Evolutionary conservation across 2,329 filamentous ascomycete species (phyloP).

Genomic region (Emergomyces pasteurianus): DNA sequence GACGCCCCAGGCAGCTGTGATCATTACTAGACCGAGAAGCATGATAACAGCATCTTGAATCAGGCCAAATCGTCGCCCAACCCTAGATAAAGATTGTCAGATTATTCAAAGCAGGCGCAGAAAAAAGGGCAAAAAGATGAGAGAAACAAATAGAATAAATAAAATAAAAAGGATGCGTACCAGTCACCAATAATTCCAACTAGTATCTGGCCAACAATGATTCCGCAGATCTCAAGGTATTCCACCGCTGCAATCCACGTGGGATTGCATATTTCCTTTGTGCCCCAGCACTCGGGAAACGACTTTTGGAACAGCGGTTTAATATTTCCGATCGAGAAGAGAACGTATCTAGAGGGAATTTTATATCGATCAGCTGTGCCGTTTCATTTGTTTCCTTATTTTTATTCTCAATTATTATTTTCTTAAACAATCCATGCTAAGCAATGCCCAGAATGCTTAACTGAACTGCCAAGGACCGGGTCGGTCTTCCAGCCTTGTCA

Average conservation of each 20-base stretch:
- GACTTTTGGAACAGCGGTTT: constrained; percentile 65
- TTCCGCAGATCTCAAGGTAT: constrained; percentile 87
- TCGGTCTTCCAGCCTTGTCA: neutral
- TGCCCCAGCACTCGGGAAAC: constrained; percentile 70
- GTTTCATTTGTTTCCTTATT: neutral
- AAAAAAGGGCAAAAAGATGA: too few species aligned
- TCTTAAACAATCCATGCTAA: neutral
- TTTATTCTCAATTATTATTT: neutral
- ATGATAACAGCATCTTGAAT: constrained; percentile 94
- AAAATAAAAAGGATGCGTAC: constrained; percentile 22
- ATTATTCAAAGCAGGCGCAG: neutral
- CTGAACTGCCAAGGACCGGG: neutral
- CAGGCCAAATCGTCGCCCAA: constrained; percentile 86
- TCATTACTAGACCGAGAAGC: constrained; percentile 84
- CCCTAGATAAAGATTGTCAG: constrained; percentile 36
- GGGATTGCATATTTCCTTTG: constrained; percentile 52
- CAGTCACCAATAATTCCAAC: constrained; percentile 72
- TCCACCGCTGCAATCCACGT: constrained; percentile 78
- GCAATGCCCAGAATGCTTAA: neutral
- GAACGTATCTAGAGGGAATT: constrained; percentile 55
- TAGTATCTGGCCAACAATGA: constrained; percentile 83
- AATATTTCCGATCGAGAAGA: constrained; percentile 94
- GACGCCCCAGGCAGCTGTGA: constrained; percentile 80
- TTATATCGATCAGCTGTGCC: neutral
- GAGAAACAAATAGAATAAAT: constrained; percentile 12